These are phyloP conservation scores for Oryza glumipatula DNA, from an alignment of 176 grass and related monocot genomes.

Conservation along the genomic window DNA sequence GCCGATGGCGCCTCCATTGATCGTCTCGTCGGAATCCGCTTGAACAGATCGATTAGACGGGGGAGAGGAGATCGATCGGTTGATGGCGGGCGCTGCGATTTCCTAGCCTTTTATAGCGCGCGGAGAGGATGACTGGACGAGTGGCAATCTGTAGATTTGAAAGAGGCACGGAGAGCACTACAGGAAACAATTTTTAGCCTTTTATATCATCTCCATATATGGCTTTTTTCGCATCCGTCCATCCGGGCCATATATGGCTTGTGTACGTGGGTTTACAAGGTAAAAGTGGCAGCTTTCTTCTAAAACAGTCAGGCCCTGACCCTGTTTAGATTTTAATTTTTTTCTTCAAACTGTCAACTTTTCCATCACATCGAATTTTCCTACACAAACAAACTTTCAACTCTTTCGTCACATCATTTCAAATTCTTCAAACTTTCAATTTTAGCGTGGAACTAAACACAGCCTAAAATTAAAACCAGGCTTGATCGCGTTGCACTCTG, in stretches of 20 bases:
- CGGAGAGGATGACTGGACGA: neutral
- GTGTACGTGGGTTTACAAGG: neutral
- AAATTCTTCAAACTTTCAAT: too few relatives aligned
- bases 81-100: neutral
- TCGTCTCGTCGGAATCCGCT: neutral
- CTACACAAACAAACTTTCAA: too few relatives aligned
- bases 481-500: too few relatives aligned
- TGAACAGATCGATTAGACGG: too few relatives aligned
- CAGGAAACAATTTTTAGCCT: neutral
- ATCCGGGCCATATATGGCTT: neutral
- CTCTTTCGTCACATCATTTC: too few relatives aligned
- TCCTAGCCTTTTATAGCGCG: slow-evolving; percentile 24
- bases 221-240: neutral
- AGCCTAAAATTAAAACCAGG: neutral
- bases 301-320: neutral
- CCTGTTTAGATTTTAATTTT: too few relatives aligned
- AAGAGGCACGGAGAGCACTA: neutral
- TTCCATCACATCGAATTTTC: too few relatives aligned
- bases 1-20: slow-evolving; percentile 44
- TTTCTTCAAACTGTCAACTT: too few relatives aligned
- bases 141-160: neutral
- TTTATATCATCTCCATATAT: neutral
- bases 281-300: neutral
- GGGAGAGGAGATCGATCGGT: neutral
- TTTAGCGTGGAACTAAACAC: too few relatives aligned